A percentile compares a stretch with the other conserved stretches of the same genome.
Evolutionary conservation across 352 stramenopile species (phyloP).

Genomic region (Pythium phragmiticola): DNA sequence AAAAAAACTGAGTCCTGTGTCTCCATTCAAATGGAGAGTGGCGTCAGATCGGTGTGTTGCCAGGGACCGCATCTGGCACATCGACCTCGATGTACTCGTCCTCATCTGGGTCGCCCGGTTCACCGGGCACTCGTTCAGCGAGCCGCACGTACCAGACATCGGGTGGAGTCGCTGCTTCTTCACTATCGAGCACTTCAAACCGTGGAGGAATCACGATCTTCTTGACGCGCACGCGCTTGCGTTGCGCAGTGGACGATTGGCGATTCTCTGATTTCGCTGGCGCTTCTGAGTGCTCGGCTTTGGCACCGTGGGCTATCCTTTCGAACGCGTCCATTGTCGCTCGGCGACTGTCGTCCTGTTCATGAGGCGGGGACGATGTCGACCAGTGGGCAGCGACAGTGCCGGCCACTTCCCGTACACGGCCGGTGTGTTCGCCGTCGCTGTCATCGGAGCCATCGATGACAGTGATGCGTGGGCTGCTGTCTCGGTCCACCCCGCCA

Average conservation of each 20-base stretch:
- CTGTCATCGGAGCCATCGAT: neutral
- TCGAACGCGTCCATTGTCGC: neutral
- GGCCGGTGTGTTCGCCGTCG: neutral
- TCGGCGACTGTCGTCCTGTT: neutral
- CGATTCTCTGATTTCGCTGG: neutral
- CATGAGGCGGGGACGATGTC: neutral
- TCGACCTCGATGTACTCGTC: constrained; percentile 18
- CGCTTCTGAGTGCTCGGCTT: neutral
- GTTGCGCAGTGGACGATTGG: neutral
- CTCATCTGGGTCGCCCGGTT: constrained; percentile 5
- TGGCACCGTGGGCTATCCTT: neutral
- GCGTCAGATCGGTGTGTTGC: neutral
- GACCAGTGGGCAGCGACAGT: neutral
- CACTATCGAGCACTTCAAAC: constrained; percentile 14
- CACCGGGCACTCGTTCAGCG: constrained; percentile 1
- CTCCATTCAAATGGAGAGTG: too few relatives aligned
- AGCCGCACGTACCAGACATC: constrained; percentile 18
- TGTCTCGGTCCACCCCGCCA: neutral
- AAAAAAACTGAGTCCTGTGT: too few relatives aligned
- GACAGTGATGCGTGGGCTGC: constrained; percentile 1
- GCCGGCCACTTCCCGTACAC: neutral
- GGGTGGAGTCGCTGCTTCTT: constrained; percentile 1
- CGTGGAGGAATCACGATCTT: constrained; percentile 14
- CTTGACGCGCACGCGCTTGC: constrained; percentile 16
- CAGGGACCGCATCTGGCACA: neutral